Percentiles rank a stretch among this genome's conserved stretches.
phyloP scores from a whole-genome alignment of 2,329 filamentous ascomycete genomes.

The Amauroascus niger region DNA sequence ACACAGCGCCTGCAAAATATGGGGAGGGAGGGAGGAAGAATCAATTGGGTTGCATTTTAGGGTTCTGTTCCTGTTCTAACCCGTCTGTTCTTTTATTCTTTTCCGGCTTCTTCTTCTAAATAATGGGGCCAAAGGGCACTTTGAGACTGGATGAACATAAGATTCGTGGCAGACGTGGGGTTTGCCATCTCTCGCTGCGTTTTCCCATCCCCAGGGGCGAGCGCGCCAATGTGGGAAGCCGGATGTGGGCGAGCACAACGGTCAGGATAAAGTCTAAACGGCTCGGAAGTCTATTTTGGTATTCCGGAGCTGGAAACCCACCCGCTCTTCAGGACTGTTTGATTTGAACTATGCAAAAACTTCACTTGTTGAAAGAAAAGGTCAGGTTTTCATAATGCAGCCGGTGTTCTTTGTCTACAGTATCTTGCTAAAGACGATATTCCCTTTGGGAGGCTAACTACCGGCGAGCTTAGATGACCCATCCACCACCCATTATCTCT shows the following conservation, averaged over 20 bases:
- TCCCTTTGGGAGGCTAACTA: too few relatives aligned
- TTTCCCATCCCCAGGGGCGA: neutral
- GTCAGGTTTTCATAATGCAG: too few relatives aligned
- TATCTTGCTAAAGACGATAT: too few relatives aligned
- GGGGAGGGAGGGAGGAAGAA: neutral
- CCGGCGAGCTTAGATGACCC: too few relatives aligned
- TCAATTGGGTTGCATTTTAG: neutral
- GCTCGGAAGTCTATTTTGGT: constrained; percentile 1
- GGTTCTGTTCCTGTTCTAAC: neutral
- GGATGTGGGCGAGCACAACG: neutral
- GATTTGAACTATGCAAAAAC: too few relatives aligned
- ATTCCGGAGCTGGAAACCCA: neutral
- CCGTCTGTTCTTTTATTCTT: too few relatives aligned
- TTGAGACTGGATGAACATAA: neutral
- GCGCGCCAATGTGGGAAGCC: neutral
- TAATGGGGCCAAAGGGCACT: neutral
- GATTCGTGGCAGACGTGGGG: neutral
- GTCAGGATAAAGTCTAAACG: neutral
- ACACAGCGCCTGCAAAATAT: neutral
- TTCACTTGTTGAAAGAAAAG: too few relatives aligned
- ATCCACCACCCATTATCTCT: too few relatives aligned
- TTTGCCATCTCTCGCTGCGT: neutral
- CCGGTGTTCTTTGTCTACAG: too few relatives aligned
- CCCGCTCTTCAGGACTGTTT: neutral
- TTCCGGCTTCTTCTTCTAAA: constrained; percentile 1